phyloP scores from a whole-genome alignment of 2,329 filamentous ascomycete genomes.

The Aureobasidium lini region DNA sequence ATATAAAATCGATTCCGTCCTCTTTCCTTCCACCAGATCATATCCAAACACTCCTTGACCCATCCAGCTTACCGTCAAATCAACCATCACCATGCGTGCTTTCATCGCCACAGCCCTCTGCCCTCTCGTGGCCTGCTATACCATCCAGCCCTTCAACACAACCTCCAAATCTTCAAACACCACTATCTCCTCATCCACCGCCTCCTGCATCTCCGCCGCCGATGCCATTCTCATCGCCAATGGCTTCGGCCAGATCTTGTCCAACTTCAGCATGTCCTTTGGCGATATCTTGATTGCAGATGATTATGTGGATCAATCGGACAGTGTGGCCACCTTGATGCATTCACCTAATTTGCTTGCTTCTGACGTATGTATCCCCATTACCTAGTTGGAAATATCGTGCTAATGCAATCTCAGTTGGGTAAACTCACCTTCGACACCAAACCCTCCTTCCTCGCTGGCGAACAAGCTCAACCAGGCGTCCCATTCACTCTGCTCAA shows the following conservation, averaged over 20 bases:
- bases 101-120: not conserved
- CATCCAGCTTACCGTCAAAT: not conserved
- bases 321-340: slow-evolving; percentile 27
- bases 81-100: not conserved
- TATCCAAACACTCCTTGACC: not conserved
- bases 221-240: slow-evolving; percentile 23
- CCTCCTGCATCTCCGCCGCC: not conserved
- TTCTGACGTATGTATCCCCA: not conserved
- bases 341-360: not conserved
- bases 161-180: not conserved
- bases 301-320: slow-evolving; percentile 26
- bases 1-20: not conserved
- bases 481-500: slow-evolving; percentile 26
- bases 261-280: slow-evolving; percentile 20
- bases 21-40: not conserved
- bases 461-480: slow-evolving; percentile 24
- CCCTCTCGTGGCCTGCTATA: not conserved
- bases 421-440: slow-evolving; percentile 20
- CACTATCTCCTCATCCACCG: not conserved
- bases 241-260: slow-evolving; percentile 24
- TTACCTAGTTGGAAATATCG: not conserved
- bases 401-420: not conserved
- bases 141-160: not conserved
- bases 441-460: slow-evolving; percentile 22
- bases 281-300: slow-evolving; percentile 20